These are phyloP conservation scores for Pouteria glomerata DNA, from an alignment of 148 eudicot species.

Conservation along the genomic window DNA sequence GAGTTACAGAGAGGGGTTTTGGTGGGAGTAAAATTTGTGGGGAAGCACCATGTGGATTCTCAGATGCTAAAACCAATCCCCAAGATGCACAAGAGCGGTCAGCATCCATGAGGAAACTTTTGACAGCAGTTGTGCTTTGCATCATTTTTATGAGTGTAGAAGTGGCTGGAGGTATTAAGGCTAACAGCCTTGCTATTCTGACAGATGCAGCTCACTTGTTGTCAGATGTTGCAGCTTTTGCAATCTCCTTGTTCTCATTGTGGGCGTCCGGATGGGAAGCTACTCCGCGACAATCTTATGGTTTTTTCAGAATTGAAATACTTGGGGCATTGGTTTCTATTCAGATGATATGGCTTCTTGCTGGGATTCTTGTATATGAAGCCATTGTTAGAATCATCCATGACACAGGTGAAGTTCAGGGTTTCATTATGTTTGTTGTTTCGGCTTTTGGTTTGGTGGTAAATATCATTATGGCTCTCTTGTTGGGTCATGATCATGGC, in stretches of 20 bases:
- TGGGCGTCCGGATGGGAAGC: constrained; percentile 99
- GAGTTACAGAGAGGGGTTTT: constrained; percentile 19
- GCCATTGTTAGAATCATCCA: constrained; percentile 56
- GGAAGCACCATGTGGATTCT: constrained; percentile 68
- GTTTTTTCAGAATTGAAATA: constrained; percentile 80
- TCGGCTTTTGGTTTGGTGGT: constrained; percentile 79
- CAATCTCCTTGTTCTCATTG: constrained; percentile 74
- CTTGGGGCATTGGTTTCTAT: constrained; percentile 84
- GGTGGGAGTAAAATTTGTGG: constrained; percentile 54
- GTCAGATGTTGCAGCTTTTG: constrained; percentile 92
- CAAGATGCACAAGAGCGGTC: constrained; percentile 65
- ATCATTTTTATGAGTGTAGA: constrained; percentile 71
- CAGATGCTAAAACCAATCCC: constrained; percentile 48
- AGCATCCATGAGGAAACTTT: constrained; percentile 72
- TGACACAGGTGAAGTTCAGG: constrained; percentile 72
- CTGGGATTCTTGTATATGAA: constrained; percentile 83
- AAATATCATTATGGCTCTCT: constrained; percentile 67
- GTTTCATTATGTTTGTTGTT: constrained; percentile 76
- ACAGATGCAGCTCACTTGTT: constrained; percentile 90
- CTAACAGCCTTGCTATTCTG: constrained; percentile 81
- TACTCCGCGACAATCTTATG: constrained; percentile 80
- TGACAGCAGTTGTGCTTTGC: constrained; percentile 69
- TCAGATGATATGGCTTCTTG: constrained; percentile 89
- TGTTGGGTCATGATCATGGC: constrained; percentile 76
- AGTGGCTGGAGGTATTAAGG: constrained; percentile 83